Evolutionary conservation across 352 stramenopile species (phyloP).

Genomic region (Pythium myriotylum): DNA sequence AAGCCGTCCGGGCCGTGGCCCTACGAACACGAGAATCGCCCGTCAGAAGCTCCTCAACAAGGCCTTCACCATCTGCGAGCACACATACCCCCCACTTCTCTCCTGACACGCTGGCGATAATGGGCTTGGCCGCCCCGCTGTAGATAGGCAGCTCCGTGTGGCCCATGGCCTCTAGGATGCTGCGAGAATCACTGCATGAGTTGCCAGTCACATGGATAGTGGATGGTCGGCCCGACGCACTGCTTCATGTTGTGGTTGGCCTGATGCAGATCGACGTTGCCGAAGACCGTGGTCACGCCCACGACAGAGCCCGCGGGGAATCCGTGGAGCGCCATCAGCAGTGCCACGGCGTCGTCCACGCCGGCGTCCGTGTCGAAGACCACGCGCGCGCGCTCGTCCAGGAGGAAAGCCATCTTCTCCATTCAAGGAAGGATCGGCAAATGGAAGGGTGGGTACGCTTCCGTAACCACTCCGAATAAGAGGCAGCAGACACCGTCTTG

Average conservation of each 20-base stretch:
- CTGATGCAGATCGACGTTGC: conserved; percentile 82
- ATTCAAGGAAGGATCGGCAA: neutral
- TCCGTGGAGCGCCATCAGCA: conserved; percentile 73
- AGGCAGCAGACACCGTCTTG: too few species aligned
- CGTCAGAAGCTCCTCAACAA: neutral
- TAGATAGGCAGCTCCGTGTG: conserved; percentile 58
- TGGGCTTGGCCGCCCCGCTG: conserved; percentile 65
- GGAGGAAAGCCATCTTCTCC: conserved; percentile 15
- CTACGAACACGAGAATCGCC: conserved; percentile 13
- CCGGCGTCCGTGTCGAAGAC: conserved; percentile 82
- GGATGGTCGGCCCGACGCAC: conserved; percentile 30
- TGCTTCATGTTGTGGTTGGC: conserved; percentile 82
- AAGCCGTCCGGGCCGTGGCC: conserved; percentile 77
- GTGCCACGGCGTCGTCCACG: conserved; percentile 76
- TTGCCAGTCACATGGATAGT: too few species aligned
- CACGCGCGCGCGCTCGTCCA: conserved; percentile 40
- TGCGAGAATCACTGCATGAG: conserved; percentile 20
- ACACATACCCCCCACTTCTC: conserved; percentile 56
- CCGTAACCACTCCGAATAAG: neutral
- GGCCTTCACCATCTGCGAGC: too few species aligned
- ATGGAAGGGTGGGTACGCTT: neutral
- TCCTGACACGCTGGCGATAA: conserved; percentile 65
- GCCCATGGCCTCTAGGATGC: conserved; percentile 60
- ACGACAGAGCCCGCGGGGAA: conserved; percentile 59
- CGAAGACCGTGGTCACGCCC: conserved; percentile 80